Evolutionary conservation across 352 stramenopile species (phyloP).

Genomic region (Globisporangium barbulae): DNA sequence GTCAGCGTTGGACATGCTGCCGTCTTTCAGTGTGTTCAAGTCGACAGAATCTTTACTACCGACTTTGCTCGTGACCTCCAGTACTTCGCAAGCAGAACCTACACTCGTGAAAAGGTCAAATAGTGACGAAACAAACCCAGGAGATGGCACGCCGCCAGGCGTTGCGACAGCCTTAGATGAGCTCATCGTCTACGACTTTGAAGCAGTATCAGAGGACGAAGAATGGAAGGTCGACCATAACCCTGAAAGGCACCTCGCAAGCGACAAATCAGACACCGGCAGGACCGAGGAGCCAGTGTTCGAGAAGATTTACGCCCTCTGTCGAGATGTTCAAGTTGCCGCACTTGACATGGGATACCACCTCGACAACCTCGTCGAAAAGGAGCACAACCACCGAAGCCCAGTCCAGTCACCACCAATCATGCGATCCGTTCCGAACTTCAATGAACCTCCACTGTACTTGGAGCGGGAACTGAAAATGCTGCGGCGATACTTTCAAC

Average conservation of each 20-base stretch:
- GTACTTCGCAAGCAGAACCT: slow-evolving; percentile 9
- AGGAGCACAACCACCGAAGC: background rate
- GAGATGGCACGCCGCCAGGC: no score
- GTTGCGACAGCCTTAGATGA: background rate
- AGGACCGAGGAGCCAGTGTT: background rate
- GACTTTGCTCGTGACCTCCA: background rate
- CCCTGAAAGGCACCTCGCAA: background rate
- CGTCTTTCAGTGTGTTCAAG: slow-evolving; percentile 14
- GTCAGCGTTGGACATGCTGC: slow-evolving; percentile 32
- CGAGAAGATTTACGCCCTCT: slow-evolving; percentile 19
- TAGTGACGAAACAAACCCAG: background rate
- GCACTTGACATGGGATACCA: slow-evolving; percentile 18
- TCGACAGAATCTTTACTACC: background rate
- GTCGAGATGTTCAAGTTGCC: slow-evolving; percentile 17
- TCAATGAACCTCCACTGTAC: slow-evolving; percentile 25
- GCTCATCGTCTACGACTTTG: background rate
- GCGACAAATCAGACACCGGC: background rate
- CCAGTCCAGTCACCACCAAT: background rate
- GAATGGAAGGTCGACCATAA: background rate
- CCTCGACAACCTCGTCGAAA: slow-evolving; percentile 3
- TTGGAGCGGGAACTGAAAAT: slow-evolving; percentile 68
- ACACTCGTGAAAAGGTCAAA: background rate
- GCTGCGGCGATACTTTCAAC: slow-evolving; percentile 48
- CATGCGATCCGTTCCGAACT: background rate
- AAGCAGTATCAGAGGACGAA: background rate